Evolutionary conservation across 129 eudicot genomes (phyloP).

Genomic region (Scalesia atractyloides): DNA sequence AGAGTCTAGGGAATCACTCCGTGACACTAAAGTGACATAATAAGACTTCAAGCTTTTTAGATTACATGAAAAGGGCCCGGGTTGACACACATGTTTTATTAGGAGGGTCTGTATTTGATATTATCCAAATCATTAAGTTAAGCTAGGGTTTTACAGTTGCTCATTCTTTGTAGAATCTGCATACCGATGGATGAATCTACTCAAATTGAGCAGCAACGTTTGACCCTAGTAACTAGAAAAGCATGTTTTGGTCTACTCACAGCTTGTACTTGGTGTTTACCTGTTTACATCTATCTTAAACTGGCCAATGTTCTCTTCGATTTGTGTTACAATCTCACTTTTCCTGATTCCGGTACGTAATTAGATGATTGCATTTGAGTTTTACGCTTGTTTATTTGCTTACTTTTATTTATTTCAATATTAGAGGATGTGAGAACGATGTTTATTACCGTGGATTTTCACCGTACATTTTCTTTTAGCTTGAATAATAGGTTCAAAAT

Average conservation of each 20-base stretch:
- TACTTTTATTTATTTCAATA: no score
- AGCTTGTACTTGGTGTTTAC: conserved; percentile 73
- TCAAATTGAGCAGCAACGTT: conserved; percentile 29
- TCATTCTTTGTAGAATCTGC: neutral
- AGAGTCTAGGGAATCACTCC: no score
- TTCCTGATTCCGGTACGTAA: conserved; percentile 81
- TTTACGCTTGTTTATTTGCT: no score
- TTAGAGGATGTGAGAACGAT: no score
- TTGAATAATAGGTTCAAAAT: no score
- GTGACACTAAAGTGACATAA: no score
- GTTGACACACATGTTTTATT: conserved; percentile 6
- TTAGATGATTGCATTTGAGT: neutral
- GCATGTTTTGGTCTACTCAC: conserved; percentile 78
- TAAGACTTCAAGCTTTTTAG: no score
- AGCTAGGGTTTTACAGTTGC: conserved; percentile 46
- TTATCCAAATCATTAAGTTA: conserved; percentile 16
- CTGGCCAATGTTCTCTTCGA: conserved; percentile 57
- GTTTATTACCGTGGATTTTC: no score
- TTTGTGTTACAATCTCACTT: conserved; percentile 53
- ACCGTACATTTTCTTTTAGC: no score
- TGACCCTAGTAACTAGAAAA: conserved; percentile 69
- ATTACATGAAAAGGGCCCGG: neutral
- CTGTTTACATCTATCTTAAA: conserved; percentile 78
- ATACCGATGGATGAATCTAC: conserved; percentile 45
- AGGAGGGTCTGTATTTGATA: conserved; percentile 16